Evolutionary conservation across 352 stramenopile species (phyloP), one percentile per base, ranked within the genome.

Genomic region (Pythium coloratum): DNA sequence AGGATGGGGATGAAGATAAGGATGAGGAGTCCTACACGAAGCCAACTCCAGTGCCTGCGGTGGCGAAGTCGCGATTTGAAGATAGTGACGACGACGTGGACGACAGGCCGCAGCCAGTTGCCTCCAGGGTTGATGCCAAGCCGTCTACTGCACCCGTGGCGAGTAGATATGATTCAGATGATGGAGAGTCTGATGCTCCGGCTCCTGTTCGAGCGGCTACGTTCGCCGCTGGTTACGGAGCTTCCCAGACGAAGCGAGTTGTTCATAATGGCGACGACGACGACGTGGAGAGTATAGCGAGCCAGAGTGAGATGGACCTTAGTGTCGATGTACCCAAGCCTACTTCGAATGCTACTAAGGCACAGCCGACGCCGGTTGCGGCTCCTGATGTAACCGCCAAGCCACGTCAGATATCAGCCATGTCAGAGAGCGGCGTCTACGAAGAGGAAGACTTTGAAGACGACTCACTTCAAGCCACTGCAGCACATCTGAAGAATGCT

Each of bases 361-460:
- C 38, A 24, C 18, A n/a, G n/a, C 2, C 42, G 26, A 18, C 18
- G 3, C 6, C 14, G 9, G 38, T 10, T 13, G 9, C 38, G 8
- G 14, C 14, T 13, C 38, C 14, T 6, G 14, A 13, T 46, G 5
- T 18, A 50, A 24, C 20, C 20, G 13, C 42, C 2, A 50, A 50
- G 42, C 26, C 49, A 28, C n/a, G 18, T 60, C 24, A 71, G 33
- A 28, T 51, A 50, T 68, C 62, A 9, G 60, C 34, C 24, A 72
- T 46, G 16, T 84, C 73, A 8, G 81, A 87, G 56, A 88, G 76
- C 16, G 77, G 59, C 5, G 69, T 64, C 3, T 88, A 86, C 56
- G 79, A 81, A 42, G 77, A 87, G 32, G 81, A 89, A 38, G 66
- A 42, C 13, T 87, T 90, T 57, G 80, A 91, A 7, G 75, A 91